Evolutionary conservation across 2,329 filamentous ascomycete species (phyloP), one percentile per base, ranked within the genome.

Genomic region (Whalleya microplaca): DNA sequence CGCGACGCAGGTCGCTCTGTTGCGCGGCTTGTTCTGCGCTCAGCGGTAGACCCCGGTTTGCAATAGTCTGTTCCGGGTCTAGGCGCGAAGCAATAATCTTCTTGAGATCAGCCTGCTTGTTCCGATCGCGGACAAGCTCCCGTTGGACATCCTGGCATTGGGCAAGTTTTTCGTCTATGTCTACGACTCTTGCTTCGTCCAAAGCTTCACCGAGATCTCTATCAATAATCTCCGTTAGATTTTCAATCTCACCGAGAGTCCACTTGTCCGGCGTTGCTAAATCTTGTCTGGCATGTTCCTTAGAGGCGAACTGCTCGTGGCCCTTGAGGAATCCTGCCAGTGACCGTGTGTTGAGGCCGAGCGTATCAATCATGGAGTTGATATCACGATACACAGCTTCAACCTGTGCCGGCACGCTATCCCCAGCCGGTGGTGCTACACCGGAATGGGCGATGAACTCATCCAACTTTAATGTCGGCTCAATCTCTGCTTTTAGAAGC

Each of bases 321-420:
- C 88, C 91, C 53, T 84, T 80, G 43, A 93, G 80, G 62, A 88
- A 89, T 10, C 78, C 78, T 46, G 80, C 79, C 40, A 94, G 84
- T 5, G 90, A 86, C 16, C 84, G 79, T 10, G 80, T 86, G 70
- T 98, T 98, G 48, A 97, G 82, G 9, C 94, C 94, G 41, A 98
- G 78, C 0, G 91, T 94, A 66, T 97, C 92, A 43, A 99, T 87
- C 95, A 98, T 99, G 12, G 90, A 90, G 72, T 95, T 94, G 70
- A 94, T 90, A 66, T 94, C 91, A 44, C 89, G 84, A 71, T 91
- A 95, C 1, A 89, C 78, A 18, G 84, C 82, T 67, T 89, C 86
- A 20, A 86, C 84, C 63, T 88, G 85, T 8, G 82, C 79, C 3
- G 85, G 82, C 29, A 88, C 78, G 45, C 80, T 85, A 52, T 86